Percentiles rank a stretch among this genome's conserved stretches.
Evolutionary conservation across 805 yeast genomes (phyloP).

Genomic region (Scheffersomyces stipitis): DNA sequence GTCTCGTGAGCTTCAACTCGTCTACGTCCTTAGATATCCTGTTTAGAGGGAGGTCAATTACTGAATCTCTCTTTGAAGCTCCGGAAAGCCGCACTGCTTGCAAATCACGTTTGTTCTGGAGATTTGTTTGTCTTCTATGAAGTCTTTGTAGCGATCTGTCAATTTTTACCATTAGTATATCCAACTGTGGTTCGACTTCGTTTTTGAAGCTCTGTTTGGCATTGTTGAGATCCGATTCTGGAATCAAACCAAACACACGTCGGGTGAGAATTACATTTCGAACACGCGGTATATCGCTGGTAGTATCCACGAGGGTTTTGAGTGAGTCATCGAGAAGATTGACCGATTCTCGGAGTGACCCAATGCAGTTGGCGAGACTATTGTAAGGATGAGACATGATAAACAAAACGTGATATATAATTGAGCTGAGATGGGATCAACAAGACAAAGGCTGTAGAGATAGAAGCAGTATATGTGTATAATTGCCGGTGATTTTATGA

Average conservation of each 20-base stretch:
- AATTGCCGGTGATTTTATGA: no score
- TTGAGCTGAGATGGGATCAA: no score
- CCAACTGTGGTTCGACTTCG: constrained; percentile 44
- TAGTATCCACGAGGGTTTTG: constrained; percentile 30
- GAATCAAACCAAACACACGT: constrained; percentile 51
- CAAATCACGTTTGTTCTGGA: constrained; percentile 38
- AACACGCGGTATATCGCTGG: constrained; percentile 41
- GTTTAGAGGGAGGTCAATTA: constrained; percentile 7
- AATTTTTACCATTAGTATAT: constrained; percentile 26
- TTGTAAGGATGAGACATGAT: constrained; percentile 2
- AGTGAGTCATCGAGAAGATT: constrained; percentile 33
- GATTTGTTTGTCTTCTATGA: constrained; percentile 29
- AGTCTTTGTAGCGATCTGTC: constrained; percentile 32
- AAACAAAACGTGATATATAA: no score
- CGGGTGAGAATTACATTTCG: constrained; percentile 41
- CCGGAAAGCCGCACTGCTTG: constrained; percentile 38
- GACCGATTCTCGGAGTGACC: constrained; percentile 33
- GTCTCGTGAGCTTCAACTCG: constrained; percentile 34
- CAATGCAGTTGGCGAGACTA: constrained; percentile 24
- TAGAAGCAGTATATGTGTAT: no score
- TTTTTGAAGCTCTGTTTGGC: constrained; percentile 37
- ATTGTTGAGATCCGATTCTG: constrained; percentile 45
- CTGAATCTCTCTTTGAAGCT: constrained; percentile 9
- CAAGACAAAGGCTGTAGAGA: no score
- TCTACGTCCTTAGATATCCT: constrained; percentile 23